Evolutionary conservation across 768 basidiomycete genomes (phyloP), one percentile per base, ranked within the genome.

Genomic region (Polyporus arcularius): DNA sequence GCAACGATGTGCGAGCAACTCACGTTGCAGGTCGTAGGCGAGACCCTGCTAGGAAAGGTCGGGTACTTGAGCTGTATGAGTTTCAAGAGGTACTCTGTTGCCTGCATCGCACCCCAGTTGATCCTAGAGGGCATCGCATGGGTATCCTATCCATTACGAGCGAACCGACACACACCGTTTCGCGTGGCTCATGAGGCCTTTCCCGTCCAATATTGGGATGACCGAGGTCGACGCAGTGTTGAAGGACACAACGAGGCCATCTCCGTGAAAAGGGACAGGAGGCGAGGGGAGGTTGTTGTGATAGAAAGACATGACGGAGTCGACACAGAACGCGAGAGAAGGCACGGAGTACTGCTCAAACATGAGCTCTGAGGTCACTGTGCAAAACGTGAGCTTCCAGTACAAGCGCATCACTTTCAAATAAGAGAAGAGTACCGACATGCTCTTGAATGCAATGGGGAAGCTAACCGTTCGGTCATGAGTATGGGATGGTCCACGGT

Each of bases 11-110:
- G 11, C 32, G 32, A 39, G 21, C 45, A 4, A 75, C 81, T 60
- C 72, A 96, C 94, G 14, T 83, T 89, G 4, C 94, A 85, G 67
- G 98, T 96, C 0, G 78, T 70, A 15, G 83, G 70, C 0, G 90
- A 90, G 11, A 98, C 85, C 45, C 93, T 87, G 1, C 89, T 90
- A 5, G 94, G 92, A 72, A 98, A 98, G 48, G 81, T 89, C 30
- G 96, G 90, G 71, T 98, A 97, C 74, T 98, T 99, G 39, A 98
- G 83, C 70, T 98, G 96, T 43, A 96, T 87, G 21, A 96, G 86
- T 70, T 95, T 97, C 61, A 96, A 85, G 53, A 98, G 82, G 69
- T 97, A 91, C 57, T 99, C 97, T 0, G 92, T 86, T 1, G 94
- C 86, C 68, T 98, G 96, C 2, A 86, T 84, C 28, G 90, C 85